phyloP scores from a whole-genome alignment of 257 asterid species.

The Solanum neorickii region DNA sequence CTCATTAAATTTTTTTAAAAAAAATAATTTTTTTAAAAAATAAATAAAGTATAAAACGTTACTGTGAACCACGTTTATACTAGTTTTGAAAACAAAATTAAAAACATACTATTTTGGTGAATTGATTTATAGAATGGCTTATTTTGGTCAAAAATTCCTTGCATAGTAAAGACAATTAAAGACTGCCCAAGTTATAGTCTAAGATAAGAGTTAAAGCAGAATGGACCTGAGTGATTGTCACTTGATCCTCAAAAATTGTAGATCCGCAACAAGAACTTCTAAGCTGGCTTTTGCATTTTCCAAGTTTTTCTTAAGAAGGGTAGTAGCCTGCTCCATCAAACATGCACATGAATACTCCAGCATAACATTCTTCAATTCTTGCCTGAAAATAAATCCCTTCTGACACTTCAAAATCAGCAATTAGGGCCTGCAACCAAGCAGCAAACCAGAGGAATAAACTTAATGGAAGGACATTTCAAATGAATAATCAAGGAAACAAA shows the following conservation, averaged over 20 bases:
- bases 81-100: too few species aligned
- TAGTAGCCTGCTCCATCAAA: slow-evolving; percentile 48
- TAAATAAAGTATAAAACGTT: too few species aligned
- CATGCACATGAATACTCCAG: slow-evolving; percentile 59
- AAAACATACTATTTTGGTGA: too few species aligned
- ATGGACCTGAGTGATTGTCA: slow-evolving; percentile 77
- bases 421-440: slow-evolving; percentile 42
- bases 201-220: not conserved
- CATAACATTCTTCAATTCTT: slow-evolving; percentile 81
- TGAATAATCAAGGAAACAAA: not conserved
- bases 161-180: not conserved
- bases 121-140: too few species aligned
- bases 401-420: slow-evolving; percentile 90
- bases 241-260: slow-evolving; percentile 88
- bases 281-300: slow-evolving; percentile 88
- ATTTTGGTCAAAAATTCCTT: too few species aligned
- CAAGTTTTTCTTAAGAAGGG: slow-evolving; percentile 64
- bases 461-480: not conserved
- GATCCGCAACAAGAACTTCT: slow-evolving; percentile 81
- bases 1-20: too few species aligned
- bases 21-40: too few species aligned
- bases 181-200: not conserved
- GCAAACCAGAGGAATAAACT: not conserved
- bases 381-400: slow-evolving; percentile 93
- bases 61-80: too few species aligned